phyloP scores from a whole-genome alignment of 371 early-diverging fungal genomes.

The Syncephalastrum monosporum region DNA sequence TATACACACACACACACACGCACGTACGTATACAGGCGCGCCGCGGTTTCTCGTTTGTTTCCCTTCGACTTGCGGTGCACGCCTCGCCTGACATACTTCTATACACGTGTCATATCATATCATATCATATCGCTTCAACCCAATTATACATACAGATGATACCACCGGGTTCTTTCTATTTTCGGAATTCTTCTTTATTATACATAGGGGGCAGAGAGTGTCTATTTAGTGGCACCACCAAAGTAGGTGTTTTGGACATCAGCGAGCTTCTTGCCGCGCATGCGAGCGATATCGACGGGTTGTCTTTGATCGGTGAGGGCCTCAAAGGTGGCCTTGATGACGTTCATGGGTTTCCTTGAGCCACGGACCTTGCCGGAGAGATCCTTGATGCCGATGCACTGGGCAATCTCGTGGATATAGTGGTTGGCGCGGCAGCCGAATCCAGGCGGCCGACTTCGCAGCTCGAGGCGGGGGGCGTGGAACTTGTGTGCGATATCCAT shows the following conservation, averaged over 20 bases:
- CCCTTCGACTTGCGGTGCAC: too few relatives aligned
- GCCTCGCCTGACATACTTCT: too few relatives aligned
- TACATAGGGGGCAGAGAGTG: too few relatives aligned
- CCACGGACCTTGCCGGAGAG: conserved; percentile 91
- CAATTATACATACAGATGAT: too few relatives aligned
- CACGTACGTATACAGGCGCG: too few relatives aligned
- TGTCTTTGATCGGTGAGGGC: conserved; percentile 85
- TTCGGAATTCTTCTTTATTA: too few relatives aligned
- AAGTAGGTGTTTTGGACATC: conserved; percentile 88
- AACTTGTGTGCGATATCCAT: conserved; percentile 89
- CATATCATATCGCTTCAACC: too few relatives aligned
- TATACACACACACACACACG: too few relatives aligned
- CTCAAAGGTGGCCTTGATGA: conserved; percentile 94
- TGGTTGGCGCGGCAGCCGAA: conserved; percentile 93
- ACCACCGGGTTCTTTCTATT: too few relatives aligned
- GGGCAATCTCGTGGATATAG: conserved; percentile 93
- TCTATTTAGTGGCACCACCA: conserved; percentile 41
- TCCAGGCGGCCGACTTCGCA: conserved; percentile 91
- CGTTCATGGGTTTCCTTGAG: conserved; percentile 95
- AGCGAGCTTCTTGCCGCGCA: conserved; percentile 86
- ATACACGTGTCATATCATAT: too few relatives aligned
- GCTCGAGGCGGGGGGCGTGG: conserved; percentile 79
- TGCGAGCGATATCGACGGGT: conserved; percentile 86
- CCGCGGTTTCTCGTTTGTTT: too few relatives aligned
- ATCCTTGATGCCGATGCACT: conserved; percentile 93